A percentile compares a stretch with the other conserved stretches of the same genome.
These are phyloP conservation scores for Panellus pusillus DNA, from an alignment of 768 basidiomycete genomes.

Conservation along the genomic window DNA sequence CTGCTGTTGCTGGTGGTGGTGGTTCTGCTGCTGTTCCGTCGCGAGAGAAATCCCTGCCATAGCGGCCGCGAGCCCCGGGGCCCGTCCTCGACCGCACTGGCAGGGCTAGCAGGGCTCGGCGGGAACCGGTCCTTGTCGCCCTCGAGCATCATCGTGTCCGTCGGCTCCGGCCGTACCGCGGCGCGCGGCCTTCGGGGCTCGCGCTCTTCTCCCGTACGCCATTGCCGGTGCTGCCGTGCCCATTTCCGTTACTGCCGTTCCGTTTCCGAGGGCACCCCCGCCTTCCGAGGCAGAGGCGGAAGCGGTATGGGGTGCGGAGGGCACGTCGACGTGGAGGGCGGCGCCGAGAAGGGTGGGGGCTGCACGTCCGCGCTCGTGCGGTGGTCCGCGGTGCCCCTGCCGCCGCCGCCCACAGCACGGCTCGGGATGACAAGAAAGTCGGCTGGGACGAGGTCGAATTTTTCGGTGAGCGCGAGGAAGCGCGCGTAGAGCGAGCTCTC, in stretches of 20 bases:
- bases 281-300: background rate
- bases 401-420: slow-evolving; percentile 15
- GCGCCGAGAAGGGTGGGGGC: slow-evolving; percentile 45
- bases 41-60: background rate
- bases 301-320: background rate
- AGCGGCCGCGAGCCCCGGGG: slow-evolving; percentile 4
- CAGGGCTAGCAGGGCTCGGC: slow-evolving; percentile 7
- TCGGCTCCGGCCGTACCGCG: slow-evolving; percentile 43
- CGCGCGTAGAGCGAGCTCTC: slow-evolving; percentile 90
- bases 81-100: background rate
- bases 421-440: slow-evolving; percentile 84
- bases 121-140: slow-evolving; percentile 16
- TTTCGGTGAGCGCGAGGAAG: slow-evolving; percentile 79
- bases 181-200: slow-evolving; percentile 24
- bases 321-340: slow-evolving; percentile 31
- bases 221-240: too few species aligned
- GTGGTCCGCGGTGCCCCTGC: slow-evolving; percentile 2
- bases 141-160: slow-evolving; percentile 56
- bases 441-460: slow-evolving; percentile 77
- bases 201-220: slow-evolving; percentile 9
- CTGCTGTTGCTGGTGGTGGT: too few species aligned
- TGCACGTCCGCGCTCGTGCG: slow-evolving; percentile 31
- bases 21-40: background rate
- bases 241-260: too few species aligned
- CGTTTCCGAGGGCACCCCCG: background rate